Base-by-base conservation (phyloP, 2,329 filamentous ascomycete genomes). In the Hirsutella minnesotensis region DNA sequence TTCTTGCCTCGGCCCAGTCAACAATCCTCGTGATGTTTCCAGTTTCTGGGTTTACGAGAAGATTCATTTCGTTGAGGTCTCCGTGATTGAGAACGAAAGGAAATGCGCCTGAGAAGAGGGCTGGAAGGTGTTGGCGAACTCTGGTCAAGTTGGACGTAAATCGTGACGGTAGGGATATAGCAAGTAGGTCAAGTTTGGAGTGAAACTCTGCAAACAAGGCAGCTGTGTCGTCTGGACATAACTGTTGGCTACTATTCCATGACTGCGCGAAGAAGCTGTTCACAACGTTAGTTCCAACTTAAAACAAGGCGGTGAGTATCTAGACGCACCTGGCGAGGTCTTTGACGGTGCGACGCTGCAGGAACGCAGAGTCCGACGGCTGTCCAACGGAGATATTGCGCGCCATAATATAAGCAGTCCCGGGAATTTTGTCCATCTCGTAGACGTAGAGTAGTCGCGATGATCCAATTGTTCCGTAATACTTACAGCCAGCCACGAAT, bases 61-160 rank as follows among this genome's bases (percentile, higher is more conserved):
- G 48, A 40, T 61, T 59, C 38, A 53, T 51, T 47, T 55, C 54
- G 38, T 40, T 49, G 5, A 60, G 48, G 41, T 60, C 55, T 22
- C 46, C 47, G 40, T 41, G 20, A 5, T 31, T 40, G 31, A 53
- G 47, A 13, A 56, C 46, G 18, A 40, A 33, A 21, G 45, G 36
- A 12, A 42, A 19, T 37, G 33, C 13, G 18, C 38, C 20, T 41
- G 40, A 22, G 39, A 40, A 37, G n/a, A 37, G 33, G 29, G 40
- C n/a, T n/a, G 33, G 21, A 22, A 37, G 33, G 13, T 19, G 2
- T 41, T 20, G 21, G n/a, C 22, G 33, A 20, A 41, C 31, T 30
- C 15, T 30, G 16, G 2, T n/a, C 22, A 41, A 16, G 10, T 41
- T 41, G 1, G 21, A 37, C 24, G 33, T 10, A 40, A 49, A 46